phyloP scores from a whole-genome alignment of 2,329 filamentous ascomycete genomes.

The Stenocarpella maydis region DNA sequence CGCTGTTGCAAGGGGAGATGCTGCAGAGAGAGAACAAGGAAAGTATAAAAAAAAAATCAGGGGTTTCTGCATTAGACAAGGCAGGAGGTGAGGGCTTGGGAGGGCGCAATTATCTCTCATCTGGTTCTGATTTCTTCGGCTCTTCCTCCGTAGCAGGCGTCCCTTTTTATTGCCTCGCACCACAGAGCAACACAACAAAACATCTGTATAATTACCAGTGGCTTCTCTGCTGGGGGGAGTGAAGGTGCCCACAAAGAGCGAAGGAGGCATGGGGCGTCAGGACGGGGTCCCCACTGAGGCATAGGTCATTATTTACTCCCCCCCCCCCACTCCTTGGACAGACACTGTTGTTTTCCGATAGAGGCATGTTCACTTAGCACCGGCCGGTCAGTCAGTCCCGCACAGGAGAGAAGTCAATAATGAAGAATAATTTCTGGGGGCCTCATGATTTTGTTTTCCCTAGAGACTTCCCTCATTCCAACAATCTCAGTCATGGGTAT shows the following conservation, averaged over 20 bases:
- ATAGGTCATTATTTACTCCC: background rate
- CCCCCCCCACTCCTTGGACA: background rate
- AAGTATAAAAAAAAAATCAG: background rate
- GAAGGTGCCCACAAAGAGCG: background rate
- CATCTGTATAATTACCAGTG: slow-evolving; percentile 21
- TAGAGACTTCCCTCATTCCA: background rate
- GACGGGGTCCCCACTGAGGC: background rate
- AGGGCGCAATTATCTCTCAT: slow-evolving; percentile 6
- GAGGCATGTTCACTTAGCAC: background rate
- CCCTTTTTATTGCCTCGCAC: background rate
- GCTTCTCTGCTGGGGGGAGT: background rate
- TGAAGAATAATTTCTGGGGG: background rate
- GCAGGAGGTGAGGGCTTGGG: background rate
- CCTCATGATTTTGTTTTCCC: background rate
- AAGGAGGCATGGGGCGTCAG: background rate
- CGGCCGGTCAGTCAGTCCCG: background rate
- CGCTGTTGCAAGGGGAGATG: background rate
- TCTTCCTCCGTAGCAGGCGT: background rate
- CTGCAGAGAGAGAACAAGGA: background rate
- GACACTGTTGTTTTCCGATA: background rate
- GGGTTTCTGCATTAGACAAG: background rate
- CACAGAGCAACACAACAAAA: slow-evolving; percentile 1
- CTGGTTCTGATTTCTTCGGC: background rate
- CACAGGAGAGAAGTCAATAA: background rate
- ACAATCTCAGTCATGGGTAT: background rate